Percentiles rank a stretch among this genome's conserved stretches.
Conservation (phyloP, 768 basidiomycete genomes). For the Terana coerulea region DNA sequence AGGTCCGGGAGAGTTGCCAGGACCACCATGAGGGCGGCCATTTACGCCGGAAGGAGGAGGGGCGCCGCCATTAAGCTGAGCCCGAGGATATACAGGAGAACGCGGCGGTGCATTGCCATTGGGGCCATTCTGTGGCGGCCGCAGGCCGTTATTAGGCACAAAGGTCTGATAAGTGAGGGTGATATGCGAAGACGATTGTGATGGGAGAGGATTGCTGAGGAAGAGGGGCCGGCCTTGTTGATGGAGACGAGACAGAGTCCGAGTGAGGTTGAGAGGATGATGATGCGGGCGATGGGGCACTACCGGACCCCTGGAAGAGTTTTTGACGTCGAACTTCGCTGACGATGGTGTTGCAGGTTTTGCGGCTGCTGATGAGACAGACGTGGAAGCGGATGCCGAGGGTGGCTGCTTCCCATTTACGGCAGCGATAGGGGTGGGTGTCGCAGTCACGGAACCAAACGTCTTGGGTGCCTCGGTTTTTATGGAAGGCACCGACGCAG, state of each 20-base stretch:
- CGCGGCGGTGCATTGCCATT: slow-evolving; percentile 38
- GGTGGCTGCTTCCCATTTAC: slow-evolving; percentile 61
- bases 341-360: slow-evolving; percentile 32
- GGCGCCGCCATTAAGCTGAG: slow-evolving; percentile 61
- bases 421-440: slow-evolving; percentile 44
- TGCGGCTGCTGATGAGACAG: slow-evolving; percentile 30
- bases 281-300: slow-evolving; percentile 19
- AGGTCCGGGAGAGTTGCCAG: slow-evolving; percentile 37
- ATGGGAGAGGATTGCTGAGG: slow-evolving; percentile 38
- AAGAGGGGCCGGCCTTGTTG: slow-evolving; percentile 48
- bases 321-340: slow-evolving; percentile 46
- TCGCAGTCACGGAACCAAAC: slow-evolving; percentile 75
- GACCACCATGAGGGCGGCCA: slow-evolving; percentile 38
- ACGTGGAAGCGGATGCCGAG: slow-evolving; percentile 33
- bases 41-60: slow-evolving; percentile 46
- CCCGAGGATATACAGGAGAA: slow-evolving; percentile 63
- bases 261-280: slow-evolving; percentile 31
- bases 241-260: slow-evolving; percentile 51
- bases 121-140: slow-evolving; percentile 37
- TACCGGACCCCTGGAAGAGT: slow-evolving; percentile 51
- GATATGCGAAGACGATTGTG: slow-evolving; percentile 38
- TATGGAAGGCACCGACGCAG: slow-evolving; percentile 59
- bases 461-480: slow-evolving; percentile 74
- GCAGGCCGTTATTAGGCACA: slow-evolving; percentile 41
- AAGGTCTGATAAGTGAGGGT: slow-evolving; percentile 42